Conservation (phyloP, 1,139 yeast species). For the Hyphopichia fennica region DNA sequence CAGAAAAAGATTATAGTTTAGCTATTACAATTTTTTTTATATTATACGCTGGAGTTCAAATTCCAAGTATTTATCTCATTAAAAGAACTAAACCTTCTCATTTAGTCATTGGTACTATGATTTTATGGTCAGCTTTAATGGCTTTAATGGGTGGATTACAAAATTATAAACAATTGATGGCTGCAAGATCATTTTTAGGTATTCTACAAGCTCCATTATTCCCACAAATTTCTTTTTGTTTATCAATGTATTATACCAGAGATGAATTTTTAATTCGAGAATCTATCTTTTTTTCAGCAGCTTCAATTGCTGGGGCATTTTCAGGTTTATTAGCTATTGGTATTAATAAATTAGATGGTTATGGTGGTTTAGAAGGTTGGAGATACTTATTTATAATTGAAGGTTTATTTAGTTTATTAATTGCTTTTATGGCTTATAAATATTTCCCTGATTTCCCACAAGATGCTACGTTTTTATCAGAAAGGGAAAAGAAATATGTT, state of each 20-base stretch:
- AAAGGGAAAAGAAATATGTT: background rate
- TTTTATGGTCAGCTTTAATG: constrained; percentile 18
- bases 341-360: constrained; percentile 30
- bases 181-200: constrained; percentile 18
- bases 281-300: constrained; percentile 51
- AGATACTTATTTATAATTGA: constrained; percentile 41
- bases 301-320: constrained; percentile 53
- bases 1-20: constrained; percentile 16
- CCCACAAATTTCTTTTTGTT: constrained; percentile 40
- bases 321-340: constrained; percentile 39
- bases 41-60: constrained; percentile 18
- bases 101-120: constrained; percentile 14
- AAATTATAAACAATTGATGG: constrained; percentile 15
- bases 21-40: constrained; percentile 18
- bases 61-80: constrained; percentile 14
- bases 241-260: constrained; percentile 38
- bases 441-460: background rate
- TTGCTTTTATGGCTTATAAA: constrained; percentile 41
- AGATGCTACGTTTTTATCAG: background rate
- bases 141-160: constrained; percentile 15
- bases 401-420: constrained; percentile 41
- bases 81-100: constrained; percentile 13
- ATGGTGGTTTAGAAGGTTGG: constrained; percentile 35
- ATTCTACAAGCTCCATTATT: constrained; percentile 21
- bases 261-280: constrained; percentile 43